Conservation (phyloP, 257 asterid genomes). For the Rhazya stricta region DNA sequence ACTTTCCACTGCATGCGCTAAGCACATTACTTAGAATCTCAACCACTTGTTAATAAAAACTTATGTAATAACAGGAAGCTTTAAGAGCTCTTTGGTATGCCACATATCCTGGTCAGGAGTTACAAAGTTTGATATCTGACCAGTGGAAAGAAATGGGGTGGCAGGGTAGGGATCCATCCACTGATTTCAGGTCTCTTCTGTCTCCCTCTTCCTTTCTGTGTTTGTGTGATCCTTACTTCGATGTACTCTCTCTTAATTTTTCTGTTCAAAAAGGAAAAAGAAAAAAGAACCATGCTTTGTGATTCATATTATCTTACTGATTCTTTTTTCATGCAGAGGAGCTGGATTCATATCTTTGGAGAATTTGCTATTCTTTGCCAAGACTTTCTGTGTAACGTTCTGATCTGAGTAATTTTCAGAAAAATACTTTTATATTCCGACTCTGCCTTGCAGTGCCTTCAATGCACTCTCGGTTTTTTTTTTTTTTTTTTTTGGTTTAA, state of each 20-base stretch:
- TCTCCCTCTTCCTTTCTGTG: background rate
- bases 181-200: slow-evolving; percentile 65
- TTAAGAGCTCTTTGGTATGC: slow-evolving; percentile 80
- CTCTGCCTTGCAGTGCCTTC: background rate
- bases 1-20: background rate
- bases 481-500: background rate
- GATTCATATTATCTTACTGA: background rate
- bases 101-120: slow-evolving; percentile 66
- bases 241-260: background rate
- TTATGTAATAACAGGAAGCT: slow-evolving; percentile 42
- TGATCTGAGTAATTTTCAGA: background rate
- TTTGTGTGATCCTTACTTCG: background rate
- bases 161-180: slow-evolving; percentile 97
- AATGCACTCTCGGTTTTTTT: too few species aligned
- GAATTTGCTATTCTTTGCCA: slow-evolving; percentile 73
- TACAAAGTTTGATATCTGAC: slow-evolving; percentile 68
- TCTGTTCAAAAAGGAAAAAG: background rate
- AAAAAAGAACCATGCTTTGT: background rate
- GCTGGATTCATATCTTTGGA: slow-evolving; percentile 87
- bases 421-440: background rate
- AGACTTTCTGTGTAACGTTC: slow-evolving; percentile 61
- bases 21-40: slow-evolving; percentile 9
- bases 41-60: background rate
- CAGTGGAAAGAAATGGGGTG: slow-evolving; percentile 98
- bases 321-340: slow-evolving; percentile 46